Percentiles rank a stretch among this genome's conserved stretches.
phyloP scores from a whole-genome alignment of 495 filamentous ascomycete genomes.

The Hypoxylon perforatum region DNA sequence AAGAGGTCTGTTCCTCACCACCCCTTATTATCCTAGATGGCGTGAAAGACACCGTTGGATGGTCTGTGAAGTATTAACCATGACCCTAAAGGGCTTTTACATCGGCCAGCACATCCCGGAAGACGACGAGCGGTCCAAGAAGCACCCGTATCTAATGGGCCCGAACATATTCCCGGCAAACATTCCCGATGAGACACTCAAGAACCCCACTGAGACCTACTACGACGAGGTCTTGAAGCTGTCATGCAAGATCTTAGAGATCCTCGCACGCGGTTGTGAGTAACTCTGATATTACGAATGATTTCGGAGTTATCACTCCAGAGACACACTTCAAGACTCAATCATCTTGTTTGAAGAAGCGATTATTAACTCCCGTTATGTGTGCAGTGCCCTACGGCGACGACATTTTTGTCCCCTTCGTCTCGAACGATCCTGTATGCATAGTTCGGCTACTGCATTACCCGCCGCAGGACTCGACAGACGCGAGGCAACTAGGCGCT shows the following conservation, averaged over 20 bases:
- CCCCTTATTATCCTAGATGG: too few species aligned
- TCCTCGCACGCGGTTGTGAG: constrained; percentile 50
- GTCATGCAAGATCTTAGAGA: constrained; percentile 45
- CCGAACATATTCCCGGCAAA: constrained; percentile 59
- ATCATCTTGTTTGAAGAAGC: too few species aligned
- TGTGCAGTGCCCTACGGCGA: constrained; percentile 48
- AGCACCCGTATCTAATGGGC: constrained; percentile 52
- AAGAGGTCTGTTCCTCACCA: constrained; percentile 50
- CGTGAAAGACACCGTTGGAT: neutral
- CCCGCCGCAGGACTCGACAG: constrained; percentile 52
- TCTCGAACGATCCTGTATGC: constrained; percentile 49
- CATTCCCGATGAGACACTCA: constrained; percentile 36
- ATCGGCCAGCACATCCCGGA: constrained; percentile 58
- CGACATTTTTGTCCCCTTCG: constrained; percentile 55
- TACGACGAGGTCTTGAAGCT: constrained; percentile 47
- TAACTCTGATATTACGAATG: too few species aligned
- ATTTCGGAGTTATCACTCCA: too few species aligned
- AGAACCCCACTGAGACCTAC: constrained; percentile 45
- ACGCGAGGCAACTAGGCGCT: constrained; percentile 49
- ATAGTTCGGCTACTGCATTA: constrained; percentile 58
- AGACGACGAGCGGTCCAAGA: constrained; percentile 53
- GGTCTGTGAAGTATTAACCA: neutral
- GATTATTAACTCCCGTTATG: too few species aligned
- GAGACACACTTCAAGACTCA: too few species aligned
- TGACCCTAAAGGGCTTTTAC: constrained; percentile 50